Conservation (phyloP, 2,329 filamentous ascomycete genomes). For the Arthrobotrys iridis region DNA sequence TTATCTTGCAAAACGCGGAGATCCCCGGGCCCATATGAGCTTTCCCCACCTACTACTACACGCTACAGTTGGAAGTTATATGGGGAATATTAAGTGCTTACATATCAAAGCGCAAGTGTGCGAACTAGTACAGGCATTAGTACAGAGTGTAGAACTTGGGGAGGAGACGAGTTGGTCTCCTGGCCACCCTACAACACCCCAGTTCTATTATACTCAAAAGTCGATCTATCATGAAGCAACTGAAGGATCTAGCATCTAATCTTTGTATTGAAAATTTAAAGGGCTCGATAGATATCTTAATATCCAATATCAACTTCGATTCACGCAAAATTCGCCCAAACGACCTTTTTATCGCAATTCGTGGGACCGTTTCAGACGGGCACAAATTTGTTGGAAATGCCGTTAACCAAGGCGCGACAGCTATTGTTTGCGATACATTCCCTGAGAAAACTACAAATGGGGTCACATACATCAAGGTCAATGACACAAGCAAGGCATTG, state of each 20-base stretch:
- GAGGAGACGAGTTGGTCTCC: too few species aligned
- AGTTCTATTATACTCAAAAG: too few species aligned
- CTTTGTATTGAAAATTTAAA: background rate
- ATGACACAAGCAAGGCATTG: background rate
- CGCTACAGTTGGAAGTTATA: too few species aligned
- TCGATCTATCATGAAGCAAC: background rate
- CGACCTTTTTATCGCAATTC: constrained; percentile 2
- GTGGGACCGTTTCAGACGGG: background rate
- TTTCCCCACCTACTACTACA: too few species aligned
- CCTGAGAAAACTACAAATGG: background rate
- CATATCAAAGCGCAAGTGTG: too few species aligned
- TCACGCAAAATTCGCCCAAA: background rate
- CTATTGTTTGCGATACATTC: background rate
- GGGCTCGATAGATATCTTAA: background rate
- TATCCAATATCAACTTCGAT: background rate
- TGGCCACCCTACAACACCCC: too few species aligned
- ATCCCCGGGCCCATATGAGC: too few species aligned
- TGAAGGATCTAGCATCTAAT: background rate
- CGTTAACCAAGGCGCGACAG: background rate
- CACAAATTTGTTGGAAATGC: constrained; percentile 1
- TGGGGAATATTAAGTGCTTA: too few species aligned
- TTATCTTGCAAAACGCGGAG: too few species aligned
- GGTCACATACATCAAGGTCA: background rate
- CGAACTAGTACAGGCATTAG: too few species aligned
- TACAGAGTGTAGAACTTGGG: too few species aligned